Conservation (phyloP, 371 early-diverging fungal species). For the Funneliformis caledonium region DNA sequence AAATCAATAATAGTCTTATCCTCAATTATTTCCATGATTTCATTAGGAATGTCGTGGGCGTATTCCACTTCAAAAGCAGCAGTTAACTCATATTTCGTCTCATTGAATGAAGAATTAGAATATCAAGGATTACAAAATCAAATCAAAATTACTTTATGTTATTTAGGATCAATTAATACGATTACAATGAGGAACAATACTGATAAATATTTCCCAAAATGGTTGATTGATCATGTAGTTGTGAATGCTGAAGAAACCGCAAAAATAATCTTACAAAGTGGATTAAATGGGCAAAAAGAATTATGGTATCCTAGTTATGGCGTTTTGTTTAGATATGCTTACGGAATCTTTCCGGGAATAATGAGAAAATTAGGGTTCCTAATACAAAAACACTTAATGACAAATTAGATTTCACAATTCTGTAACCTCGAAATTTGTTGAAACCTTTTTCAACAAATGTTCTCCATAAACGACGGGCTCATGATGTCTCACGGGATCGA, state of each 20-base stretch:
- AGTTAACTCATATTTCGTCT: slow-evolving; percentile 17
- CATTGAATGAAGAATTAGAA: background rate
- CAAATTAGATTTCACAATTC: background rate
- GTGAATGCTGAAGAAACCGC: background rate
- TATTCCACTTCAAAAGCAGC: slow-evolving; percentile 16
- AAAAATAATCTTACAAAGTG: background rate
- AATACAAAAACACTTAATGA: background rate
- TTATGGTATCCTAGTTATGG: slow-evolving; percentile 3
- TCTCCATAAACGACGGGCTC: slow-evolving; percentile 35
- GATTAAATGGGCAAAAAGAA: background rate
- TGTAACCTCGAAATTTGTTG: slow-evolving; percentile 26
- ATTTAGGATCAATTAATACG: slow-evolving; percentile 13
- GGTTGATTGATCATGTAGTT: background rate
- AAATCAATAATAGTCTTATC: background rate
- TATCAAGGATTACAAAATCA: background rate
- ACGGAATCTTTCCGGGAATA: background rate
- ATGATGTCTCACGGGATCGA: slow-evolving; percentile 34
- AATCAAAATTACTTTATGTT: slow-evolving; percentile 4
- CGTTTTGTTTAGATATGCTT: background rate
- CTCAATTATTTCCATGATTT: background rate
- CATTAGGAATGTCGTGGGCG: slow-evolving; percentile 29
- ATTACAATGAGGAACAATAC: background rate
- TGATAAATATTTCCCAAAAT: background rate
- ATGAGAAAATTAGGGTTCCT: background rate
- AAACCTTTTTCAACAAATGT: slow-evolving; percentile 33